Percentiles rank a stretch among this genome's conserved stretches.
Evolutionary conservation across 2,329 filamentous ascomycete genomes (phyloP).

Genomic region (Cadophora gregata): DNA sequence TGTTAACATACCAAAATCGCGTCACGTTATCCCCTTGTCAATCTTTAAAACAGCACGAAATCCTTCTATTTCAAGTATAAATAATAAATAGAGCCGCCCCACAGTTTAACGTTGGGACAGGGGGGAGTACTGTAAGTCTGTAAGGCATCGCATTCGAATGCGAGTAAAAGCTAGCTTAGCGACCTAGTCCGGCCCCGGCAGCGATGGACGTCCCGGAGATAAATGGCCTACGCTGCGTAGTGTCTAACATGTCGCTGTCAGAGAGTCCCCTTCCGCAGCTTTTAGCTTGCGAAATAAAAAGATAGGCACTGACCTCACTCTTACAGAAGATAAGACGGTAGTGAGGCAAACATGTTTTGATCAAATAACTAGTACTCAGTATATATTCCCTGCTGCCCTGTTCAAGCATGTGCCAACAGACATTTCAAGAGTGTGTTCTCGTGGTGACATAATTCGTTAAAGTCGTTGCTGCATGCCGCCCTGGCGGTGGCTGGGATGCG

Average conservation of each 20-base stretch:
- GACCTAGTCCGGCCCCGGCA: conserved; percentile 1
- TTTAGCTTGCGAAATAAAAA: not conserved
- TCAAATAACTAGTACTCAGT: not conserved
- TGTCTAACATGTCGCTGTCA: not conserved
- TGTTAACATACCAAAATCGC: too few species aligned
- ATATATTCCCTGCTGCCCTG: not conserved
- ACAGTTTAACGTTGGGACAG: too few species aligned
- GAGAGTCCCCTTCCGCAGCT: not conserved
- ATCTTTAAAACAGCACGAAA: too few species aligned
- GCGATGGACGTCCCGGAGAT: not conserved
- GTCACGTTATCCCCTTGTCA: too few species aligned
- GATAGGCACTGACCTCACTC: not conserved
- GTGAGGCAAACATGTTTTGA: not conserved
- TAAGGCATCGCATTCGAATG: not conserved
- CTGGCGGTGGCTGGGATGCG: not conserved
- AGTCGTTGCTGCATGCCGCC: not conserved
- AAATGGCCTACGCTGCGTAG: not conserved
- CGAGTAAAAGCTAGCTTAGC: not conserved
- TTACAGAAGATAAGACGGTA: not conserved
- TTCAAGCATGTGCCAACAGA: not conserved
- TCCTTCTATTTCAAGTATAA: too few species aligned
- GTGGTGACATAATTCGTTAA: conserved; percentile 14
- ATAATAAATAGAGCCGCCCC: too few species aligned
- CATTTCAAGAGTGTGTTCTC: not conserved
- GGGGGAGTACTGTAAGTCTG: too few species aligned